A percentile compares a stretch with the other conserved stretches of the same genome.
These are phyloP conservation scores for Myxozyma melibiosi DNA, from an alignment of 805 yeast species.

Conservation along the genomic window DNA sequence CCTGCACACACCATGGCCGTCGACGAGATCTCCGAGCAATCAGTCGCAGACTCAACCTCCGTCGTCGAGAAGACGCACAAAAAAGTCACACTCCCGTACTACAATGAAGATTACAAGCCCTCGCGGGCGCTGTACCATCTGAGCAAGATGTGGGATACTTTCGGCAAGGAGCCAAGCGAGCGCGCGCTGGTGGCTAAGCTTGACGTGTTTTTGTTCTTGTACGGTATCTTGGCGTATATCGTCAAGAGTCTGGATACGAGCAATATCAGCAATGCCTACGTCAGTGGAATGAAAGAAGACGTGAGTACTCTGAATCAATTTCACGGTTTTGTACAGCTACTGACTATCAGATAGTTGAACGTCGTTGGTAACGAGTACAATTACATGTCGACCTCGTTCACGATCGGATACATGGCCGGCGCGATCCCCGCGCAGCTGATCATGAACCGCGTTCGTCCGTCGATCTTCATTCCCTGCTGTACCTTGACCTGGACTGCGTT, in stretches of 20 bases:
- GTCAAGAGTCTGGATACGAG: conserved; percentile 64
- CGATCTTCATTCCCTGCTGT: conserved; percentile 51
- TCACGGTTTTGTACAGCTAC: not conserved
- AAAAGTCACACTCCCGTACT: not conserved
- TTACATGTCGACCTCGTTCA: conserved; percentile 42
- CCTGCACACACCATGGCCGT: not conserved
- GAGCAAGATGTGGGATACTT: not conserved
- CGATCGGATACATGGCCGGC: conserved; percentile 41
- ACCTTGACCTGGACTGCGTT: conserved; percentile 70
- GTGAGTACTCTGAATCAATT: conserved; percentile 37
- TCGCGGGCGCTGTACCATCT: not conserved
- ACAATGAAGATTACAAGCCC: conserved; percentile 3
- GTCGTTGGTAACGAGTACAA: conserved; percentile 24
- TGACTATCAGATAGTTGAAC: not conserved
- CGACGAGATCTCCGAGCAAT: not conserved
- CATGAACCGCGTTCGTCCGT: conserved; percentile 36
- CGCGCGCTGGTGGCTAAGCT: conserved; percentile 53
- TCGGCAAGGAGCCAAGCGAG: conserved; percentile 44
- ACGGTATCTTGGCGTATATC: conserved; percentile 65
- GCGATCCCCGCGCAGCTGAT: conserved; percentile 42
- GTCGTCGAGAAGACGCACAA: not conserved
- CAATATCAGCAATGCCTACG: conserved; percentile 64
- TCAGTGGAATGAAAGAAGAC: conserved; percentile 60
- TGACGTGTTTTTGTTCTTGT: conserved; percentile 56
- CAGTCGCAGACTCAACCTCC: not conserved